A percentile compares a stretch with the other conserved stretches of the same genome.
Evolutionary conservation across 2,329 filamentous ascomycete genomes (phyloP).

Genomic region (Verticillium klebahnii): DNA sequence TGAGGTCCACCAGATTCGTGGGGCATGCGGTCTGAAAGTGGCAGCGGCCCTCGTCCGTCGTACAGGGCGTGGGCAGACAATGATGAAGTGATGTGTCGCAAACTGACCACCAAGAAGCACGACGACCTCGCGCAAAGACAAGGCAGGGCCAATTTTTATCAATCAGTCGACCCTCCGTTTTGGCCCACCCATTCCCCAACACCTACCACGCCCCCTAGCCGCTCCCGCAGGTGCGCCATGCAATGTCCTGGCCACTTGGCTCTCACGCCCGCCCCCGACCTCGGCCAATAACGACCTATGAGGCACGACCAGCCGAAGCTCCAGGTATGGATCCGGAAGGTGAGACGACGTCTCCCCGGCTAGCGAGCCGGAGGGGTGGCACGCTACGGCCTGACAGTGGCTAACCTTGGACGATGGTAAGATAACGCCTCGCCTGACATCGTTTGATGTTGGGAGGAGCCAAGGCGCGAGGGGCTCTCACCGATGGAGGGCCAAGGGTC

Average conservation of each 20-base stretch:
- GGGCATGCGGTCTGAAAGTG: neutral
- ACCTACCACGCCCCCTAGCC: neutral
- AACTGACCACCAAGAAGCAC: neutral
- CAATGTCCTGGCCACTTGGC: neutral
- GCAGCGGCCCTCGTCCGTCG: neutral
- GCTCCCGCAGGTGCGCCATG: neutral
- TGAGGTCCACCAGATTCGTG: neutral
- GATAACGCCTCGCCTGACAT: neutral
- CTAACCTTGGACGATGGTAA: neutral
- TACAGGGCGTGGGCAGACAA: neutral
- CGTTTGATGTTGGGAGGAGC: neutral
- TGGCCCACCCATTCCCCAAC: neutral
- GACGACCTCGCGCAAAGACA: neutral
- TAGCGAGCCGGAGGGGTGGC: neutral
- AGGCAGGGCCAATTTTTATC: neutral
- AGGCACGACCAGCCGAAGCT: neutral
- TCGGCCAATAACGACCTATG: neutral
- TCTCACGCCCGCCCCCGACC: neutral
- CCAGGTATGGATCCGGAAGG: neutral
- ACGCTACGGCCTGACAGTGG: neutral
- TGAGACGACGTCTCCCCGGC: neutral
- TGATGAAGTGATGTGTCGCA: neutral
- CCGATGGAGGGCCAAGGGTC: neutral
- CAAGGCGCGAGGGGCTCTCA: neutral
- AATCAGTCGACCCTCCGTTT: neutral